phyloP scores from a whole-genome alignment of 2,329 filamentous ascomycete genomes.

The Fusarium penzigii region DNA sequence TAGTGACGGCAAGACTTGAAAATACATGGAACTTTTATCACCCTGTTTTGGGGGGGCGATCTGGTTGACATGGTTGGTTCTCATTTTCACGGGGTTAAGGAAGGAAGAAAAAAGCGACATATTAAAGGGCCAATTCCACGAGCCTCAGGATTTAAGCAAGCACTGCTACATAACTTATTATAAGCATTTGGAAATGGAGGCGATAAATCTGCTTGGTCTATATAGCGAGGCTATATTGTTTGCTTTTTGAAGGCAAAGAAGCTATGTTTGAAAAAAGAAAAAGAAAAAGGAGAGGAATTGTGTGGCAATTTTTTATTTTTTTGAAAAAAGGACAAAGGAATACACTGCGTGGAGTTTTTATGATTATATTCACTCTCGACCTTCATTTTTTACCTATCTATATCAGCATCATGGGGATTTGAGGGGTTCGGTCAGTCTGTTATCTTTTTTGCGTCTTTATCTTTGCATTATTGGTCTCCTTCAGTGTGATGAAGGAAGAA shows the following conservation, averaged over 20 bases:
- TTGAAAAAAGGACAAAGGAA: conserved; percentile 35
- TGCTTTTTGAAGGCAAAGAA: conserved; percentile 21
- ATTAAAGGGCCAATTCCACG: conserved; percentile 24
- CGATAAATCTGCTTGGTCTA: conserved; percentile 12
- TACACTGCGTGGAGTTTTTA: conserved; percentile 32
- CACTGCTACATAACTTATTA: conserved; percentile 16
- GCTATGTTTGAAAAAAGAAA: conserved; percentile 22
- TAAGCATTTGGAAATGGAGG: conserved; percentile 17
- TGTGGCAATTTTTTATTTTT: too few species aligned
- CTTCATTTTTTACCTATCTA: conserved; percentile 13
- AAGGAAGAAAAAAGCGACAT: conserved; percentile 16
- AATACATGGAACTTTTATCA: background rate
- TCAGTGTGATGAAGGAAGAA: background rate
- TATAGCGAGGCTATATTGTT: too few species aligned
- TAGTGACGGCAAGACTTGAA: conserved; percentile 18
- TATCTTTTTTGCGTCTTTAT: conserved; percentile 12
- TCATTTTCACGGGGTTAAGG: conserved; percentile 19
- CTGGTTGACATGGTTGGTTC: conserved; percentile 14
- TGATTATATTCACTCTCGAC: conserved; percentile 15
- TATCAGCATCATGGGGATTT: conserved; percentile 15
- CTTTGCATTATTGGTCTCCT: conserved; percentile 1
- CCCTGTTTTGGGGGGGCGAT: conserved; percentile 7
- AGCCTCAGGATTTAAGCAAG: conserved; percentile 10
- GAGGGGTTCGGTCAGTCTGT: conserved; percentile 16
- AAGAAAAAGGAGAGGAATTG: conserved; percentile 23